Evolutionary conservation across 2,329 filamentous ascomycete species (phyloP), one percentile per base, ranked within the genome.

Genomic region (Cryphonectria naterciae): DNA sequence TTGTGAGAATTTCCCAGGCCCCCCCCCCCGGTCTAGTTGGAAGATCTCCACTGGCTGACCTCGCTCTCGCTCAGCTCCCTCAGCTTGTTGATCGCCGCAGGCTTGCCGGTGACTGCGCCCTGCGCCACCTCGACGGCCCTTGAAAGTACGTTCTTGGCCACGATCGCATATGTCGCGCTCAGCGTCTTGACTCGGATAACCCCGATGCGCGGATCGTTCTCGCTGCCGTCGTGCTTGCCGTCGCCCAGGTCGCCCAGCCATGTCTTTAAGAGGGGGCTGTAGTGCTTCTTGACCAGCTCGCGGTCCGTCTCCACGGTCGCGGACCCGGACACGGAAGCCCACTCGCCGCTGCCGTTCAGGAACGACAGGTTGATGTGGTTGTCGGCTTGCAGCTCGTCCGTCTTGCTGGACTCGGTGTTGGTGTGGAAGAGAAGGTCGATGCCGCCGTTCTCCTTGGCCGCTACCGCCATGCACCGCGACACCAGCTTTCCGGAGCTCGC

Each of bases 371-470:
- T 97, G 83, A 94, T 87, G 75, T 93, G 87, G 0, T 91, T 84
- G 80, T 97, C 91, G 70, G 85, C 84, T 70, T 88, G 85, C 58
- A 97, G 86, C 77, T 97, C 94, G 80, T 93, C 88, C 6, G 93
- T 94, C 86, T 97, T 97, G 82, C 93, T 90, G 13, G 93, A 94
- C 79, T 95, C 92, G 73, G 93, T 94, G 85, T 97, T 97, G 78
- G 94, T 94, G 85, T 96, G 92, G 87, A 97, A 97, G 80, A 97
- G 87, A 70, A 96, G 88, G 79, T 97, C 94, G 70, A 94, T 86
- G 77, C 92, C 92, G 74, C 91, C 91, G 73, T 86, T 85, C 82
- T 97, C 93, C 92, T 95, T 73, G 2, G 88, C 93, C 22, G 93
- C 93, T 19, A 97, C 80, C 6, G 93, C 93, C 94, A 97, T 97